Evolutionary conservation across 2,329 filamentous ascomycete genomes (phyloP).

Genomic region (Cytospora leucostoma): DNA sequence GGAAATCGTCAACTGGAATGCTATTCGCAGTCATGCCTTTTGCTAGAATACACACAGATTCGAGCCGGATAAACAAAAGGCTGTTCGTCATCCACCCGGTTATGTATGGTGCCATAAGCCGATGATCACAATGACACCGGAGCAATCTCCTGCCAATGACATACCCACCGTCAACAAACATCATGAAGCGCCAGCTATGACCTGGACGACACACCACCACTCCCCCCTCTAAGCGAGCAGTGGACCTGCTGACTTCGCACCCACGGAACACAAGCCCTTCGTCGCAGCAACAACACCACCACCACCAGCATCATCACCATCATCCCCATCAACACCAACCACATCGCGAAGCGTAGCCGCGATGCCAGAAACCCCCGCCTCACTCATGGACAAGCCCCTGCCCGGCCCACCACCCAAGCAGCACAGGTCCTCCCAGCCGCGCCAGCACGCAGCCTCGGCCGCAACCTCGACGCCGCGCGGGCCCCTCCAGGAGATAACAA

Average conservation of each 20-base stretch:
- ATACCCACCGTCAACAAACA: background rate
- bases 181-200: background rate
- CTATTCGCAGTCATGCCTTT: background rate
- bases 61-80: background rate
- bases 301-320: background rate
- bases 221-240: background rate
- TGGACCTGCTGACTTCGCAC: background rate
- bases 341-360: background rate
- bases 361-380: background rate
- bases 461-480: background rate
- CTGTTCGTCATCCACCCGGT: background rate
- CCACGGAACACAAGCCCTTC: background rate
- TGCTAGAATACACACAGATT: background rate
- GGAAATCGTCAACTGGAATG: background rate
- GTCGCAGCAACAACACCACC: background rate
- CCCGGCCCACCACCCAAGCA: background rate
- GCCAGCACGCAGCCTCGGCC: background rate
- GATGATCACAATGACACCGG: background rate
- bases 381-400: conserved; percentile 1
- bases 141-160: background rate
- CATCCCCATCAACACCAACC: background rate
- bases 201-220: background rate
- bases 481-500: background rate
- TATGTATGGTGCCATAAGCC: background rate
- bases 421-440: background rate